Evolutionary conservation across 2,329 filamentous ascomycete species (phyloP).

Genomic region (Aspergillus glaucus): DNA sequence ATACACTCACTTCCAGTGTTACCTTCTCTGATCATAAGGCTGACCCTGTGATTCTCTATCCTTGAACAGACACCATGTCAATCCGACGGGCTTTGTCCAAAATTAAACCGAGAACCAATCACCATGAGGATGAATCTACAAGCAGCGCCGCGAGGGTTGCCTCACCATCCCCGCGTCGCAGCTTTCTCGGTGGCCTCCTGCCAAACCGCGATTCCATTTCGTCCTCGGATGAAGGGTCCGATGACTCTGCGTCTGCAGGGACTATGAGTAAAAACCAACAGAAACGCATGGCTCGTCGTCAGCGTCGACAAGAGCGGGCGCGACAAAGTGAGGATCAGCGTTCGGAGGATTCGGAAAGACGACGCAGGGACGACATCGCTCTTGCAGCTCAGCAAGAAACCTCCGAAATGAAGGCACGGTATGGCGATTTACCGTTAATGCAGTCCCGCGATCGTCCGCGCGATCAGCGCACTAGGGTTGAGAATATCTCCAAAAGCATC

Average conservation of each 20-base stretch:
- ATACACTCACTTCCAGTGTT: neutral
- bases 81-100: constrained; percentile 41
- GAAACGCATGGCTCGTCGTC: constrained; percentile 36
- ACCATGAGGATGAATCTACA: constrained; percentile 14
- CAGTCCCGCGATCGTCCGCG: constrained; percentile 49
- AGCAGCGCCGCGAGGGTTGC: constrained; percentile 6
- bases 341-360: constrained; percentile 33
- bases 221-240: constrained; percentile 38
- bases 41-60: neutral
- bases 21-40: no score
- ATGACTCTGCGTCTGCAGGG: constrained; percentile 27
- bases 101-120: constrained; percentile 23
- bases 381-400: constrained; percentile 51
- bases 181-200: constrained; percentile 36
- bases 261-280: constrained; percentile 41
- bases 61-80: constrained; percentile 35
- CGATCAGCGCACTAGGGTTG: constrained; percentile 45
- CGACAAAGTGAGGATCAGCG: constrained; percentile 40
- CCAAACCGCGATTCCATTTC: constrained; percentile 36
- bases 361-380: constrained; percentile 35
- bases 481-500: constrained; percentile 46
- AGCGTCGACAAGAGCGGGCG: constrained; percentile 33
- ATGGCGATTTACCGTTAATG: constrained; percentile 54
- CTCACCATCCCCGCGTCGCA: constrained; percentile 31
- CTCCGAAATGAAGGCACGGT: constrained; percentile 52